A percentile compares a stretch with the other conserved stretches of the same genome.
These are phyloP conservation scores for Penicillium hesseltinei DNA, from an alignment of 2,329 filamentous ascomycete species.

Conservation along the genomic window DNA sequence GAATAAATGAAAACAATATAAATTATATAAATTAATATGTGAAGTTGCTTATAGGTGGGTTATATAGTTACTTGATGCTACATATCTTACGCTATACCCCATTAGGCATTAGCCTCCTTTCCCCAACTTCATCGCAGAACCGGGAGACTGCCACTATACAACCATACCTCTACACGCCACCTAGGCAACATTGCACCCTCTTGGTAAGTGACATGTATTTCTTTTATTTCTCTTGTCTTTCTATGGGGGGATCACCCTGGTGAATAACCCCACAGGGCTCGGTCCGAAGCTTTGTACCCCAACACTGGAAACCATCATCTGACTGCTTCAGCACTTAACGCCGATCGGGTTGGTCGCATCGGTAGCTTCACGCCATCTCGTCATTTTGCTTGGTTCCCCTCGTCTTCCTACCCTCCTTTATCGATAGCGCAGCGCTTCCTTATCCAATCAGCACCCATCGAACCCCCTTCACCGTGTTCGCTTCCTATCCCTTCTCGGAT, in stretches of 20 bases:
- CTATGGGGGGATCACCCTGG: background rate
- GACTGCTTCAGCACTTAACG: conserved; percentile 18
- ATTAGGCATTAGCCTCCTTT: conserved; percentile 7
- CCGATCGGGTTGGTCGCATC: conserved; percentile 27
- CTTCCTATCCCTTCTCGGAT: conserved; percentile 11
- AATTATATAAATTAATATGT: background rate
- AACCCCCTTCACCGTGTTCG: conserved; percentile 9
- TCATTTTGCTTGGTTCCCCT: conserved; percentile 18
- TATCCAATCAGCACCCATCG: conserved; percentile 20
- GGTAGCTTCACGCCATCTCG: conserved; percentile 27
- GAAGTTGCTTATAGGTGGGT: background rate
- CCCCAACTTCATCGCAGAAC: conserved; percentile 5
- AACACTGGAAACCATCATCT: conserved; percentile 19
- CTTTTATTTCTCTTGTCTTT: background rate
- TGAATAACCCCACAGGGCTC: conserved; percentile 1
- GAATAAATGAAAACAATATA: too few relatives aligned
- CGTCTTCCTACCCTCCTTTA: conserved; percentile 11
- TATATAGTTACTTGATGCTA: background rate
- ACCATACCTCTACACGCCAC: background rate
- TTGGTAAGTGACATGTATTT: background rate
- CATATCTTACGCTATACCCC: background rate
- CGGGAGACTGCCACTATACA: background rate
- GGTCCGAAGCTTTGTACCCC: conserved; percentile 6
- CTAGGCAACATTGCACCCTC: background rate
- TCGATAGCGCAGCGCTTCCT: conserved; percentile 23